These are phyloP conservation scores for Bryoerythrophyllum caledonicum DNA, from an alignment of 225 moss, liverwort and hornwort genomes.

Conservation along the genomic window DNA sequence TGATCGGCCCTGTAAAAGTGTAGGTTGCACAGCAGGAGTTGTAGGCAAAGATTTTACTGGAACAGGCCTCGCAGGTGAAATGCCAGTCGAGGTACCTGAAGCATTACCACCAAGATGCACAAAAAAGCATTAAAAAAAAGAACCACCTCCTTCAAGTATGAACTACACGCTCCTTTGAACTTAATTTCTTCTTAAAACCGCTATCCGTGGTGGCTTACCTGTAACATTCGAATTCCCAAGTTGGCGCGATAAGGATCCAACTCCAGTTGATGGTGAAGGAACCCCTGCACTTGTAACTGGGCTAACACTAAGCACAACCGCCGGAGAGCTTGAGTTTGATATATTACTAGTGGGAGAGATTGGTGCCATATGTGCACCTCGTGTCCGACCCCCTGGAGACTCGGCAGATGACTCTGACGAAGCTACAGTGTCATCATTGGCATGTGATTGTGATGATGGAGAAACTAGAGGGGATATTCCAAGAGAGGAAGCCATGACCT, in stretches of 20 bases:
- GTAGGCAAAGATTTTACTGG: constrained; percentile 54
- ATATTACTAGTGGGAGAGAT: constrained; percentile 52
- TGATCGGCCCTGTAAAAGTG: constrained; percentile 50
- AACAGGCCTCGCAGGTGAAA: constrained; percentile 57
- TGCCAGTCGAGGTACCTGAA: constrained; percentile 51
- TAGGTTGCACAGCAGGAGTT: constrained; percentile 44
- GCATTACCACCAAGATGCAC: constrained; percentile 10
- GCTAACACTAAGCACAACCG: constrained; percentile 64
- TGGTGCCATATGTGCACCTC: constrained; percentile 47
- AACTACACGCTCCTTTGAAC: not conserved
- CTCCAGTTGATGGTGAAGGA: constrained; percentile 56
- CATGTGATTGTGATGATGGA: constrained; percentile 58
- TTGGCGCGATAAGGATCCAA: constrained; percentile 49
- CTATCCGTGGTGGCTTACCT: constrained; percentile 31
- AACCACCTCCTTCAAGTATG: constrained; percentile 5
- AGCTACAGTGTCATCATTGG: constrained; percentile 43
- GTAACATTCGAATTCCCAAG: constrained; percentile 39
- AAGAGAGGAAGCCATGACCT: constrained; percentile 47
- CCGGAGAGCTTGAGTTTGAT: constrained; percentile 47
- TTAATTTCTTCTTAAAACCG: not conserved
- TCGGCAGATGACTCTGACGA: constrained; percentile 61
- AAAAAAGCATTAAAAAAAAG: constrained; percentile 1
- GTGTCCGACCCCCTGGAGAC: constrained; percentile 52
- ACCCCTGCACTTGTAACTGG: constrained; percentile 58
- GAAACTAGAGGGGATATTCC: constrained; percentile 60